phyloP scores from a whole-genome alignment of 495 filamentous ascomycete species.

The Parmelia sp. region DNA sequence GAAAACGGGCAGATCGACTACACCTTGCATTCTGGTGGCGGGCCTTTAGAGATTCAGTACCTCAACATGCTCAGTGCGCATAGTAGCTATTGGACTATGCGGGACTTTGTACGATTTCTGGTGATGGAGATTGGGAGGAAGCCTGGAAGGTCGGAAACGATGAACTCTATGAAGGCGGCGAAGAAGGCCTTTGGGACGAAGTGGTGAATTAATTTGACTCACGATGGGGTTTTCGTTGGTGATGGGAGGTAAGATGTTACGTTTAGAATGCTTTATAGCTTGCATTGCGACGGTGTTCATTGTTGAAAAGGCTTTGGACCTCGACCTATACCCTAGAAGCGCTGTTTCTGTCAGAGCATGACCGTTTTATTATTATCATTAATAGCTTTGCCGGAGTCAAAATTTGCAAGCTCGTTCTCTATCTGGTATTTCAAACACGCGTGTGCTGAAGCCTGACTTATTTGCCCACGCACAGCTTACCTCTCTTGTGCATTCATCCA shows the following conservation, averaged over 20 bases:
- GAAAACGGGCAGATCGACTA: constrained; percentile 95
- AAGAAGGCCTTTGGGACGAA: constrained; percentile 49
- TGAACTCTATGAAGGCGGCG: constrained; percentile 63
- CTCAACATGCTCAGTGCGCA: constrained; percentile 97
- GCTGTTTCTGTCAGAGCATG: constrained; percentile 2
- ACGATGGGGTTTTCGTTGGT: background rate
- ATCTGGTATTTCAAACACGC: background rate
- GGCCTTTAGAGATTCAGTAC: constrained; percentile 88
- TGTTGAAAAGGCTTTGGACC: background rate
- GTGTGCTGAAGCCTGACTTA: background rate
- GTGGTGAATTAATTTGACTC: background rate
- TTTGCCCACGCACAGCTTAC: background rate
- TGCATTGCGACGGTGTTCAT: background rate
- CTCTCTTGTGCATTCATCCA: background rate
- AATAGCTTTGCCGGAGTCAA: background rate
- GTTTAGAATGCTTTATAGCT: constrained; percentile 4
- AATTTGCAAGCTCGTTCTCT: background rate
- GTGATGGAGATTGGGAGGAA: constrained; percentile 79
- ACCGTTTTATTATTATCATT: constrained; percentile 9
- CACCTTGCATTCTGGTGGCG: constrained; percentile 69
- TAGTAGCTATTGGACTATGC: constrained; percentile 82
- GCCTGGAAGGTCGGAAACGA: constrained; percentile 59
- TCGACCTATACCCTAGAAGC: constrained; percentile 12
- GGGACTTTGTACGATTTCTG: constrained; percentile 79
- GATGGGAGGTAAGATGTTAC: constrained; percentile 6